phyloP scores from a whole-genome alignment of 2,329 filamentous ascomycete species.

The Monilinia aucupariae region DNA sequence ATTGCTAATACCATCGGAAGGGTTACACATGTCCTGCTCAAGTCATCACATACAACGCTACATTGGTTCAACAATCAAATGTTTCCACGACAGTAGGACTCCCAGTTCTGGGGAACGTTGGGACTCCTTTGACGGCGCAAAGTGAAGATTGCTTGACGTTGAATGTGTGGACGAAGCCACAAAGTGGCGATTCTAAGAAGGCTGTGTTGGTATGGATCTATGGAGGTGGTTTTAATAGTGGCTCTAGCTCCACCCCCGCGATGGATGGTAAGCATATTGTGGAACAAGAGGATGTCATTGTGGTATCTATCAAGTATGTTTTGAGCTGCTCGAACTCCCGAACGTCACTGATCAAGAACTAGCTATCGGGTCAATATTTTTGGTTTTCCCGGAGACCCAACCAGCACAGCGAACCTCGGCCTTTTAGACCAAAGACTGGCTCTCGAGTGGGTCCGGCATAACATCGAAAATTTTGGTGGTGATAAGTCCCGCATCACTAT shows the following conservation, averaged over 20 bases:
- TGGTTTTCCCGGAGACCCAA: conserved; percentile 37
- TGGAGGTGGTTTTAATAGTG: conserved; percentile 38
- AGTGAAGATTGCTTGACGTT: conserved; percentile 39
- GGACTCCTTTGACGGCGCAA: not conserved
- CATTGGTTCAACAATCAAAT: conserved; percentile 1
- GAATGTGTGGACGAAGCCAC: conserved; percentile 37
- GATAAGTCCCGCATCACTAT: conserved; percentile 50
- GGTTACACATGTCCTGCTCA: conserved; percentile 9
- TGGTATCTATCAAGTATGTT: conserved; percentile 45
- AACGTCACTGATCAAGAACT: conserved; percentile 6
- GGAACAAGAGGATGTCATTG: conserved; percentile 40
- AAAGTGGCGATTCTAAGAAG: conserved; percentile 32
- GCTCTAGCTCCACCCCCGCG: conserved; percentile 36
- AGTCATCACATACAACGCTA: not conserved
- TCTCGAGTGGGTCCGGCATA: conserved; percentile 55
- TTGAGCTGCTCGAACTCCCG: conserved; percentile 20
- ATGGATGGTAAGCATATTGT: conserved; percentile 42
- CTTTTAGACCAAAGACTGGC: conserved; percentile 56
- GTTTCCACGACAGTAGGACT: not conserved
- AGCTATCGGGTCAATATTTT: conserved; percentile 39
- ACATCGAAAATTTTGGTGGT: conserved; percentile 56
- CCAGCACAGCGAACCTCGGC: conserved; percentile 48
- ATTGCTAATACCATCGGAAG: conserved; percentile 22
- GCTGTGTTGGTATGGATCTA: conserved; percentile 42
- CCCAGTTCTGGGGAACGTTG: not conserved